phyloP scores from a whole-genome alignment of 2,329 filamentous ascomycete species.

The Diaporthe vaccinii region DNA sequence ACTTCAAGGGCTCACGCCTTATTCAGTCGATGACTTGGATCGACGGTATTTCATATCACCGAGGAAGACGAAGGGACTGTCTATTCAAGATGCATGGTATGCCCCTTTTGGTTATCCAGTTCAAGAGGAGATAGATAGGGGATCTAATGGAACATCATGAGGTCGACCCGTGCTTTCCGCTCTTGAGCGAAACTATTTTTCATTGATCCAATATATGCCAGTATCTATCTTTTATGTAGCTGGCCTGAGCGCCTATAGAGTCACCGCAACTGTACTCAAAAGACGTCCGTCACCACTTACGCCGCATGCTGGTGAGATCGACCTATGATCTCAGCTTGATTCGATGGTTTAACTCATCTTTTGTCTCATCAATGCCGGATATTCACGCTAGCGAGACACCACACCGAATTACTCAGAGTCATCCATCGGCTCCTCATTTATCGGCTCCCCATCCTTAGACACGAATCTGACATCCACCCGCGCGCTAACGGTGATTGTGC shows the following conservation, averaged over 20 bases:
- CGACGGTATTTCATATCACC: neutral
- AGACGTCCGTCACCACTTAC: no score
- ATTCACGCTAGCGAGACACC: neutral
- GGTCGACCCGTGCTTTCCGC: neutral
- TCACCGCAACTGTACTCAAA: no score
- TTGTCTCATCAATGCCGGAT: neutral
- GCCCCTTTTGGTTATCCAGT: neutral
- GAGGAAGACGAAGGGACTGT: neutral
- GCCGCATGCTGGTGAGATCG: neutral
- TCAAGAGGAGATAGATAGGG: neutral
- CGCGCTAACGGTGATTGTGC: conserved; percentile 42
- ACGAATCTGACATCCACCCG: conserved; percentile 42
- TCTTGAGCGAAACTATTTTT: neutral
- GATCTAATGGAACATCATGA: no score
- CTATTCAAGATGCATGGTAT: neutral
- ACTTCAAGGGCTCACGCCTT: neutral
- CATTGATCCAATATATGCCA: neutral
- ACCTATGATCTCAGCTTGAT: neutral
- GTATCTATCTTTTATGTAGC: no score
- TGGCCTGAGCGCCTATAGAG: no score
- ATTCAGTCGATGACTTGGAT: neutral
- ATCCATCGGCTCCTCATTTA: neutral
- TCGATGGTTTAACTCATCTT: neutral
- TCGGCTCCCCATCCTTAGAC: conserved; percentile 26
- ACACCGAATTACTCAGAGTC: neutral